Evolutionary conservation across 306 rosid species (phyloP), one percentile per base, ranked within the genome.

Genomic region (Astragalus membranaceus): DNA sequence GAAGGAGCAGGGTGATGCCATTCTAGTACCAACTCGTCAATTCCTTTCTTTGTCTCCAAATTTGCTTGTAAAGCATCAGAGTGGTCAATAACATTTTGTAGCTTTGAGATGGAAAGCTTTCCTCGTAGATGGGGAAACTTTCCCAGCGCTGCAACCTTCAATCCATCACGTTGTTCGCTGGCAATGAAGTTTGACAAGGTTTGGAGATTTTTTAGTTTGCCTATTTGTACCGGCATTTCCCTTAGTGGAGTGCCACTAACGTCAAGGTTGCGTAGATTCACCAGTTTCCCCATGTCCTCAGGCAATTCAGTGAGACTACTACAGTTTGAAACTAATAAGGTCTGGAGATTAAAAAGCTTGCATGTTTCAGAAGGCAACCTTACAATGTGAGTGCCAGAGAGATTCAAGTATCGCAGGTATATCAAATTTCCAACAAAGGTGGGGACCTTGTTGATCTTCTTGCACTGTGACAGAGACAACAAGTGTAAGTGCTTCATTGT

Each of bases 321-420:
- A 54, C 82, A 83, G 0, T 2, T 0, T 1, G 35, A 37, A 41
- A 83, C 23, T 9, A 69, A 33, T 26, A 81, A 35, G 0, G 78
- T 73, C 12, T 80, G 80, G 13, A 83, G 29, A 50, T 74, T 80
- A 35, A 43, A 26, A 23, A 64, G 39, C 3, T 44, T 44, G 69
- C 69, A 64, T 44, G 39, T 64, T 42, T 16, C 52, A 62, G 52
- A 41, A 62, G 68, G 68, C 68, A 62, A 42, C 9, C 20, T 62
- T 17, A 39, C 11, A 44, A 63, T 63, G 35, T 0, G 13, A 43
- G 69, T 63, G 16, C 1, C 0, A 9, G 73, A 77, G 7, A 80
- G 29, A 33, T 84, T 41, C 13, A 83, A 59, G 49, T 80, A 77
- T 9, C 70, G 65, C 8, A 77, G 17, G 54, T 67, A 47, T 35